These are phyloP conservation scores for Sechiopsis laciniata DNA, from an alignment of 306 rosid species.

Conservation along the genomic window DNA sequence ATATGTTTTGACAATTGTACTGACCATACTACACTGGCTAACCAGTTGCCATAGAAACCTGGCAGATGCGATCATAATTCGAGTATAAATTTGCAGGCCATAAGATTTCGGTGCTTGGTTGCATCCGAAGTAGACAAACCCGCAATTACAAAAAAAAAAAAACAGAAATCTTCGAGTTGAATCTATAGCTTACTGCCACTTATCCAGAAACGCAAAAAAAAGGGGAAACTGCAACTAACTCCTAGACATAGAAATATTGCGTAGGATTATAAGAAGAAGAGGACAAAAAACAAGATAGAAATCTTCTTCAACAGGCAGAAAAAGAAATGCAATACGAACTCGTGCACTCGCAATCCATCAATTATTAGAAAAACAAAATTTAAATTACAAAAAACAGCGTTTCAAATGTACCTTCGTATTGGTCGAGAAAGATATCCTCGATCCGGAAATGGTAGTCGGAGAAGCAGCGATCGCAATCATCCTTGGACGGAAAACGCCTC, in stretches of 20 bases:
- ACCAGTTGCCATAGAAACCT: neutral
- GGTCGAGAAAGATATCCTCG: conserved; percentile 74
- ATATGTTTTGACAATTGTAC: neutral
- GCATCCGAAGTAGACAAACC: neutral
- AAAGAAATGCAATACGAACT: neutral
- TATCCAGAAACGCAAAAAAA: neutral
- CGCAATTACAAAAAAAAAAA: neutral
- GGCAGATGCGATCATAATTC: neutral
- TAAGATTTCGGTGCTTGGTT: neutral
- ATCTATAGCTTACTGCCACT: neutral
- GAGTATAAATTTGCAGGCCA: neutral
- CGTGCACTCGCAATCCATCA: too few relatives aligned
- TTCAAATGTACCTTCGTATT: conserved; percentile 38
- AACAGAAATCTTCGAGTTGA: neutral
- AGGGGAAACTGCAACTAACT: neutral
- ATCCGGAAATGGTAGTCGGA: conserved; percentile 64
- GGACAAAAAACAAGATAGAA: neutral
- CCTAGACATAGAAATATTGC: neutral
- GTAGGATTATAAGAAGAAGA: neutral
- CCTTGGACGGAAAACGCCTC: conserved; percentile 59
- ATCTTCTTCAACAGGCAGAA: conserved; percentile 5
- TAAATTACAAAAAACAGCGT: too few relatives aligned
- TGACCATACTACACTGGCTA: neutral
- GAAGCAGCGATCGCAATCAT: conserved; percentile 58
- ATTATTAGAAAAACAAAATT: too few relatives aligned